Evolutionary conservation across 1,139 yeast species (phyloP).

Genomic region (Hyphopichia fennica): DNA sequence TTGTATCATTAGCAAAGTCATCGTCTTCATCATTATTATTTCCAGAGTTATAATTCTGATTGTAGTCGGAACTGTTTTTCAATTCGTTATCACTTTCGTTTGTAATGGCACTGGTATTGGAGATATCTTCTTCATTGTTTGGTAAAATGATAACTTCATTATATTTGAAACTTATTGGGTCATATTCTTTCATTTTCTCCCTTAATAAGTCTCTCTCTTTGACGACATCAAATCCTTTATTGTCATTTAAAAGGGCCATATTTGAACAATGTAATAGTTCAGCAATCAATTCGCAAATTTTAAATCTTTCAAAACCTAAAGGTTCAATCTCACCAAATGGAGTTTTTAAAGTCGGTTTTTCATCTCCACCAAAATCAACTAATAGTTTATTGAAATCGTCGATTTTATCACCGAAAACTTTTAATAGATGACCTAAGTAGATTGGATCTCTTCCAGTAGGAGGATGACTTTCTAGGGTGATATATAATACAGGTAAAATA

Average conservation of each 20-base stretch:
- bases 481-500: constrained; percentile 81
- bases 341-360: constrained; percentile 49
- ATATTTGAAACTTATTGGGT: constrained; percentile 49
- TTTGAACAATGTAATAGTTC: constrained; percentile 94
- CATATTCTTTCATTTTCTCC: constrained; percentile 43
- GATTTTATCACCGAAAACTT: constrained; percentile 74
- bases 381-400: constrained; percentile 56
- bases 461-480: constrained; percentile 88
- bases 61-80: constrained; percentile 1
- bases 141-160: constrained; percentile 47
- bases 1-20: constrained; percentile 40
- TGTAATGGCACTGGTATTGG: constrained; percentile 5
- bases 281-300: constrained; percentile 85
- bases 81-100: constrained; percentile 7
- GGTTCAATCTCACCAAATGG: constrained; percentile 68
- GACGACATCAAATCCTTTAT: constrained; percentile 78
- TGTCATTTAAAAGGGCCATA: constrained; percentile 90
- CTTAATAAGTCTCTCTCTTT: constrained; percentile 73
- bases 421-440: constrained; percentile 83
- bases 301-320: constrained; percentile 91
- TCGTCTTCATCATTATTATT: constrained; percentile 14
- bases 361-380: constrained; percentile 20
- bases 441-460: constrained; percentile 95
- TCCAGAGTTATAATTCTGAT: background rate
- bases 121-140: constrained; percentile 15